Evolutionary conservation across 306 rosid species (phyloP).

Genomic region (Phaseolus lunatus): DNA sequence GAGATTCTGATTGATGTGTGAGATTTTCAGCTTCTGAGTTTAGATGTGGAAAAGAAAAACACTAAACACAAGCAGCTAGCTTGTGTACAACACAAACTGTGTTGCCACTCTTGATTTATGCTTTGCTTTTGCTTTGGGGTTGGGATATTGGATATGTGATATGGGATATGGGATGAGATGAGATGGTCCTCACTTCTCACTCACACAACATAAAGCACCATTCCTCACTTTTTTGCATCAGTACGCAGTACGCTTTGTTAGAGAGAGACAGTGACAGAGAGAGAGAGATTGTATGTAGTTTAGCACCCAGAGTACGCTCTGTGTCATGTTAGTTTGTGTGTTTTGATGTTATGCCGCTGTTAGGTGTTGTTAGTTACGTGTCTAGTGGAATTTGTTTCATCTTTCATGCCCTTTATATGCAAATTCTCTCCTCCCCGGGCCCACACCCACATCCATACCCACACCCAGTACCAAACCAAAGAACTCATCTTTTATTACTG

Average conservation of each 20-base stretch:
- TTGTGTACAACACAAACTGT: neutral
- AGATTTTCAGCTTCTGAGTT: neutral
- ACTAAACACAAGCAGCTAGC: too few relatives aligned
- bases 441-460: too few relatives aligned
- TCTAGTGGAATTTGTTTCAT: neutral
- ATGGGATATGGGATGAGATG: neutral
- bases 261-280: neutral
- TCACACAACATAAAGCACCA: constrained; percentile 48
- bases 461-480: neutral
- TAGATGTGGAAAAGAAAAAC: too few relatives aligned
- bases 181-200: constrained; percentile 42
- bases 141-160: neutral
- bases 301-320: too few relatives aligned
- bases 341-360: too few relatives aligned
- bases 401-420: neutral
- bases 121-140: constrained; percentile 63
- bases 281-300: too few relatives aligned
- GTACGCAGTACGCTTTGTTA: constrained; percentile 45
- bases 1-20: neutral
- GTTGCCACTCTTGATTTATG: constrained; percentile 44
- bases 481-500: neutral
- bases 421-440: neutral
- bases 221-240: constrained; percentile 46
- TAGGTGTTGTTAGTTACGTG: neutral
- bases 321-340: neutral